Base-by-base conservation (phyloP, 768 basidiomycete species). In the Pseudohyphozyma bogoriensis region DNA sequence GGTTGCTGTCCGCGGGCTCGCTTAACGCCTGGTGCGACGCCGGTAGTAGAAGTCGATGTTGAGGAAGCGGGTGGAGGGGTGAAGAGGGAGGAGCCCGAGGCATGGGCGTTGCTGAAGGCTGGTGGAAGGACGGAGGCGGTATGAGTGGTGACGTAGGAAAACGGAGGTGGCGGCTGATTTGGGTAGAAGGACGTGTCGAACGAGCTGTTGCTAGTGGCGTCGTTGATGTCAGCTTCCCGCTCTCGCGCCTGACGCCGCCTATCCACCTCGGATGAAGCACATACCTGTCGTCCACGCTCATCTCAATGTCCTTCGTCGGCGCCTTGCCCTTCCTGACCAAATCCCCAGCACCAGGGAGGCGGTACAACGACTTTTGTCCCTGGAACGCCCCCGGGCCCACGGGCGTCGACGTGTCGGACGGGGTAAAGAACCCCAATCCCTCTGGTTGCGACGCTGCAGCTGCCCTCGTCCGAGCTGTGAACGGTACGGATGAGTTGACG, bases 151-250 rank as follows among this genome's bases (percentile, higher is more conserved):
- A 28, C 56, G 40, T 52, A 58, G 16, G 61, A 56, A 24, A 55
- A 39, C 0, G 55, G 36, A 0, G 37, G 29, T 24, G 51, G 51
- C 15, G 45, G 47, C 12, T 49, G 47, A 6, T 26, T 32, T 12
- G 65, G 65, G 51, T 62, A 66, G 55, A 62, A 59, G 1, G 65
- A 62, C 8, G 55, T 37, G 35, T 66, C 65, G 55, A 66, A 62
- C 7, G 64, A 45, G 44, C 15, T 33, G 31, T 16, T 16, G 28
- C 35, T 26, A 20, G 11, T 13, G 22, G 20, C 8, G 22, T 4
- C 11, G 20, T n/a, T 33, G 16, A 1, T 15, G 4, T 37, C 7
- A 6, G 31, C 31, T 22, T 18, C 22, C 10, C 22, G 20, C 11
- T 22, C 32, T 40, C 22, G 1, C 22, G 1, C 13, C 22, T 0